These are phyloP conservation scores for Bryoerythrophyllum caledonicum DNA, from an alignment of 225 moss, liverwort and hornwort species.

Conservation along the genomic window DNA sequence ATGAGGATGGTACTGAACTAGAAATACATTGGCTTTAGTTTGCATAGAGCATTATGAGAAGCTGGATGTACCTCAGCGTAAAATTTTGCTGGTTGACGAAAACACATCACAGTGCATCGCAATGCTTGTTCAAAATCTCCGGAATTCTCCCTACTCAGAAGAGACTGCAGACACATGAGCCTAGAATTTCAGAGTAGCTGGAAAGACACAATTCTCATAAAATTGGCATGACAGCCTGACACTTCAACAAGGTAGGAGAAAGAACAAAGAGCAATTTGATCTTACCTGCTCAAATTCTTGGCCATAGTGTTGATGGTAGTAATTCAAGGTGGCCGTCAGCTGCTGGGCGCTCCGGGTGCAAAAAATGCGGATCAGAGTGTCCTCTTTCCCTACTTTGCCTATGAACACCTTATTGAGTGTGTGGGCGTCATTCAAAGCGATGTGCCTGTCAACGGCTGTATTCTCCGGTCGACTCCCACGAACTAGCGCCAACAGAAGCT, in stretches of 20 bases:
- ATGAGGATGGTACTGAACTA: background rate
- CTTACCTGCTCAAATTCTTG: constrained; percentile 49
- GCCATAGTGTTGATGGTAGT: constrained; percentile 47
- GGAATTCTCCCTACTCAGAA: constrained; percentile 14
- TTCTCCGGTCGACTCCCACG: constrained; percentile 38
- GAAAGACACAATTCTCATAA: background rate
- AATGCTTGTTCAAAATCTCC: constrained; percentile 41
- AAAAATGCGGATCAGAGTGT: constrained; percentile 40
- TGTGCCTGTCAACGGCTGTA: constrained; percentile 34
- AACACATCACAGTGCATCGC: constrained; percentile 32
- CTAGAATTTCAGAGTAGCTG: constrained; percentile 16
- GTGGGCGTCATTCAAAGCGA: constrained; percentile 44
- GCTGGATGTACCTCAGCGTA: constrained; percentile 36
- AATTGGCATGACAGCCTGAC: background rate
- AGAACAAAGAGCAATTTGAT: background rate
- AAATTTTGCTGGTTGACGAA: constrained; percentile 45
- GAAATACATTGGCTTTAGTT: background rate
- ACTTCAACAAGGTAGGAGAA: background rate
- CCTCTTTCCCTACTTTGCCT: constrained; percentile 38
- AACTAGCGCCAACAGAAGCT: constrained; percentile 46
- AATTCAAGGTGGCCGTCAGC: constrained; percentile 46
- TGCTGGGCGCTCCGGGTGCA: constrained; percentile 40
- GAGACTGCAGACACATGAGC: constrained; percentile 20
- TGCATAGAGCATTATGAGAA: background rate
- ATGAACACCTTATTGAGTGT: constrained; percentile 40